Percentiles rank a stretch among this genome's conserved stretches.
phyloP scores from a whole-genome alignment of 106 monocot genomes.

The Dendrobium catenatum region DNA sequence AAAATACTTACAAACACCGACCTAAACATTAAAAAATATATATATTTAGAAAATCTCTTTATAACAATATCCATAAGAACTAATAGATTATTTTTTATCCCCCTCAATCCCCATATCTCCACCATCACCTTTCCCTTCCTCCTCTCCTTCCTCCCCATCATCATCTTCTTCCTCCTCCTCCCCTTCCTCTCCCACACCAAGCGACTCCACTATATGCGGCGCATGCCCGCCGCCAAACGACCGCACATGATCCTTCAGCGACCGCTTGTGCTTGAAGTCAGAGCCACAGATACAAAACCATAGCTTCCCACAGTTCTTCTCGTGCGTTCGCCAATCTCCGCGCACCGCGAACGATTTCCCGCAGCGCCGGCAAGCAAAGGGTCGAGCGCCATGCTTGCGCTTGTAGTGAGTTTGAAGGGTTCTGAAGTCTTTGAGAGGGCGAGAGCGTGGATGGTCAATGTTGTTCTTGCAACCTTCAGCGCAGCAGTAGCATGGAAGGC shows the following conservation, averaged over 20 bases:
- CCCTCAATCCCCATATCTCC: background rate
- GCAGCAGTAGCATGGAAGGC: constrained; percentile 72
- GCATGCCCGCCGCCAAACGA: constrained; percentile 67
- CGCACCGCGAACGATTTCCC: constrained; percentile 60
- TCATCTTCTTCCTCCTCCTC: constrained; percentile 30
- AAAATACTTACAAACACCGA: background rate
- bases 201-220: constrained; percentile 46
- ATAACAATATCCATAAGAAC: background rate
- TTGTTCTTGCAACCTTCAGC: constrained; percentile 74
- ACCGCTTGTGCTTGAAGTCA: constrained; percentile 73
- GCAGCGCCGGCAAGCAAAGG: constrained; percentile 55
- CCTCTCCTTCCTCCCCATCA: constrained; percentile 12
- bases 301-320: constrained; percentile 76
- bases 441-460: constrained; percentile 54
- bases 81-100: too few species aligned
- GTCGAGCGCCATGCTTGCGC: constrained; percentile 55
- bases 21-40: background rate
- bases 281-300: constrained; percentile 83
- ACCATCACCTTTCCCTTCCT: background rate
- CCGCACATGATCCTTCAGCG: constrained; percentile 70
- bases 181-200: constrained; percentile 16
- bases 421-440: constrained; percentile 68
- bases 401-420: constrained; percentile 79
- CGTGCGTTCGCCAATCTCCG: constrained; percentile 72
- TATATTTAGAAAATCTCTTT: background rate